A percentile compares a stretch with the other conserved stretches of the same genome.
Evolutionary conservation across 768 basidiomycete genomes (phyloP).

Genomic region (Rhizopogon vesiculosus): DNA sequence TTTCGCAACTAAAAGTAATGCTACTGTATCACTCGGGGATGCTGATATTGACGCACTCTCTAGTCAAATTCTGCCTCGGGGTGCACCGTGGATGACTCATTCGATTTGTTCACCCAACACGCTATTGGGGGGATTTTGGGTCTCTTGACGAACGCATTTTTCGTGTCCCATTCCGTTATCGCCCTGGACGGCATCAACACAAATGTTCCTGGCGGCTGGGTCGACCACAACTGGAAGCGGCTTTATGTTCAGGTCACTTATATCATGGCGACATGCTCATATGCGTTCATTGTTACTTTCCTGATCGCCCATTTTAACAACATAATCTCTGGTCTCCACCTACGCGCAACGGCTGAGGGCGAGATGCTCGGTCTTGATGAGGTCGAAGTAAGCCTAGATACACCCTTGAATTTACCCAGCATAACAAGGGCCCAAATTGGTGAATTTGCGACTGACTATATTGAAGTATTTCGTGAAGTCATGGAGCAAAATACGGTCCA

Average conservation of each 20-base stretch:
- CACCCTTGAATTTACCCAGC: background rate
- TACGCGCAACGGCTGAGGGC: conserved; percentile 48
- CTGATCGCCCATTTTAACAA: conserved; percentile 55
- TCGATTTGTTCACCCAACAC: conserved; percentile 97
- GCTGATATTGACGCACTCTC: conserved; percentile 6
- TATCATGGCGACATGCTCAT: conserved; percentile 49
- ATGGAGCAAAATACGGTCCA: conserved; percentile 40
- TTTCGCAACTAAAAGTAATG: conserved; percentile 76
- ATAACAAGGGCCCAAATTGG: conserved; percentile 42
- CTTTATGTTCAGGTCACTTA: conserved; percentile 77
- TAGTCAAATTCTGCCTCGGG: conserved; percentile 64
- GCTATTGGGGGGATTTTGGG: conserved; percentile 81
- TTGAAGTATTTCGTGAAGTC: conserved; percentile 64
- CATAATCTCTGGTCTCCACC: conserved; percentile 50
- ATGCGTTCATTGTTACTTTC: conserved; percentile 42
- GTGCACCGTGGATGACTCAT: conserved; percentile 88
- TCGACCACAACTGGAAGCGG: conserved; percentile 75
- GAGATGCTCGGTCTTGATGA: conserved; percentile 68
- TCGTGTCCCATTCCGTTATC: conserved; percentile 64
- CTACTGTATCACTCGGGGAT: background rate
- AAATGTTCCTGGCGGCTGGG: conserved; percentile 53
- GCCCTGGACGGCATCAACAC: conserved; percentile 64
- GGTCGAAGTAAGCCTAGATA: conserved; percentile 46
- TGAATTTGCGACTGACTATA: conserved; percentile 66
- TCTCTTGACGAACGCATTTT: conserved; percentile 66